phyloP scores from a whole-genome alignment of 2,329 filamentous ascomycete species.

The Aspergillus tanneri region DNA sequence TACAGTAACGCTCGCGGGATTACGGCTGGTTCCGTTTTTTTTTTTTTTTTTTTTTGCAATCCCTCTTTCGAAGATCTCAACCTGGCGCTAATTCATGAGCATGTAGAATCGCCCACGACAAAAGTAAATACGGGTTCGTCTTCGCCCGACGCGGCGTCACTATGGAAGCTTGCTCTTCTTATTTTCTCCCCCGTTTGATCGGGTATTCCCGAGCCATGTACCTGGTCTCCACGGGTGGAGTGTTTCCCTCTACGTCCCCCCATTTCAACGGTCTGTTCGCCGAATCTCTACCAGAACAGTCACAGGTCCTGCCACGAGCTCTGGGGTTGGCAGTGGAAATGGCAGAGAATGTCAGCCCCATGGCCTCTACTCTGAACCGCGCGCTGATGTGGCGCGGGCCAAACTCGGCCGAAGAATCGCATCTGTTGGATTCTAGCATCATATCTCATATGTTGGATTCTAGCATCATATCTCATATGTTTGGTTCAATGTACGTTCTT shows the following conservation, averaged over 20 bases:
- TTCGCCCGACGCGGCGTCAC: constrained; percentile 68
- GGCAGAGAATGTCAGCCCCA: constrained; percentile 62
- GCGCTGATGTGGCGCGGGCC: constrained; percentile 64
- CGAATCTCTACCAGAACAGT: constrained; percentile 59
- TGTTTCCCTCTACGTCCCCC: constrained; percentile 53
- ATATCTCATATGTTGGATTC: constrained; percentile 43
- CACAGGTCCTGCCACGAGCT: constrained; percentile 63
- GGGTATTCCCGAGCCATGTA: constrained; percentile 47
- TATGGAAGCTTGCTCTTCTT: constrained; percentile 71
- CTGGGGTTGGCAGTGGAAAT: constrained; percentile 67
- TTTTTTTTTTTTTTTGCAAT: neutral
- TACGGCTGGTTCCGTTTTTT: no score
- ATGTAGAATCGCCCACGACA: constrained; percentile 51
- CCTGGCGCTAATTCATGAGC: neutral
- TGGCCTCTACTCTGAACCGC: constrained; percentile 66
- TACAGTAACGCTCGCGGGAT: constrained; percentile 10
- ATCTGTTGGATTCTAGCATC: constrained; percentile 60
- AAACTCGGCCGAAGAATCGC: constrained; percentile 64
- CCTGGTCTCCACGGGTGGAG: constrained; percentile 61
- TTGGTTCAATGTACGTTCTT: constrained; percentile 31
- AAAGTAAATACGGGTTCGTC: constrained; percentile 70
- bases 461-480: constrained; percentile 40
- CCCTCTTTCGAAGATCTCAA: neutral
- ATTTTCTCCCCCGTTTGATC: constrained; percentile 69
- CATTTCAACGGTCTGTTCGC: constrained; percentile 60